Percentiles rank a stretch among this genome's conserved stretches.
phyloP scores from a whole-genome alignment of 2,329 filamentous ascomycete species.

The Xylariales sp. region DNA sequence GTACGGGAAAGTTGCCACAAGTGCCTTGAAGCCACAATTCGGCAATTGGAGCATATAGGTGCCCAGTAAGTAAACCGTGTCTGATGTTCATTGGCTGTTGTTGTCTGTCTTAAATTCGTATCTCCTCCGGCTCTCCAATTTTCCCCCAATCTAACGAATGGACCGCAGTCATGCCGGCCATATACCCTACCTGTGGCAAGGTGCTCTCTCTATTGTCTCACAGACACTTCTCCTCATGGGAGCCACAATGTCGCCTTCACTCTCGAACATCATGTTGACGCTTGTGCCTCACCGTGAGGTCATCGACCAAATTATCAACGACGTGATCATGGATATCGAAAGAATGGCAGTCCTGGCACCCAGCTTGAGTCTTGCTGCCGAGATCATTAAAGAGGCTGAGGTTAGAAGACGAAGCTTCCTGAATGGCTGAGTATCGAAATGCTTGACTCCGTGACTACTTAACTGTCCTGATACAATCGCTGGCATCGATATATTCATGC shows the following conservation, averaged over 20 bases:
- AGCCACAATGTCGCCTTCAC: slow-evolving; percentile 71
- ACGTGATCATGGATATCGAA: slow-evolving; percentile 72
- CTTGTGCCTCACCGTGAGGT: slow-evolving; percentile 53
- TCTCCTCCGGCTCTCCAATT: slow-evolving; percentile 5
- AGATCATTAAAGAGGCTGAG: slow-evolving; percentile 77
- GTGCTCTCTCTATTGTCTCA: slow-evolving; percentile 75
- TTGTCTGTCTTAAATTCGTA: neutral
- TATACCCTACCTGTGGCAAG: slow-evolving; percentile 83
- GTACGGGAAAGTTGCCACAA: slow-evolving; percentile 77
- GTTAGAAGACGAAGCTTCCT: slow-evolving; percentile 62
- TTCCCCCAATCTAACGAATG: slow-evolving; percentile 32
- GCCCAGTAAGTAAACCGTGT: slow-evolving; percentile 57
- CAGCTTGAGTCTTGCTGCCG: slow-evolving; percentile 69
- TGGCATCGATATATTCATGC: neutral
- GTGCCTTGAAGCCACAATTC: slow-evolving; percentile 73
- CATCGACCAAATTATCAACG: slow-evolving; percentile 72
- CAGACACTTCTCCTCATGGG: slow-evolving; percentile 81
- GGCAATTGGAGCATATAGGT: slow-evolving; percentile 73
- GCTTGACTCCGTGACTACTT: no score
- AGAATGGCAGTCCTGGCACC: slow-evolving; percentile 71
- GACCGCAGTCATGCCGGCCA: slow-evolving; percentile 67
- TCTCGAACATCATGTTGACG: slow-evolving; percentile 59
- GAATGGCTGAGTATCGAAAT: slow-evolving; percentile 34
- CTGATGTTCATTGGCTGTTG: neutral
- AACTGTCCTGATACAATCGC: no score